These are phyloP conservation scores for Articulospora tetracladia DNA, from an alignment of 495 filamentous ascomycete genomes.

Conservation along the genomic window DNA sequence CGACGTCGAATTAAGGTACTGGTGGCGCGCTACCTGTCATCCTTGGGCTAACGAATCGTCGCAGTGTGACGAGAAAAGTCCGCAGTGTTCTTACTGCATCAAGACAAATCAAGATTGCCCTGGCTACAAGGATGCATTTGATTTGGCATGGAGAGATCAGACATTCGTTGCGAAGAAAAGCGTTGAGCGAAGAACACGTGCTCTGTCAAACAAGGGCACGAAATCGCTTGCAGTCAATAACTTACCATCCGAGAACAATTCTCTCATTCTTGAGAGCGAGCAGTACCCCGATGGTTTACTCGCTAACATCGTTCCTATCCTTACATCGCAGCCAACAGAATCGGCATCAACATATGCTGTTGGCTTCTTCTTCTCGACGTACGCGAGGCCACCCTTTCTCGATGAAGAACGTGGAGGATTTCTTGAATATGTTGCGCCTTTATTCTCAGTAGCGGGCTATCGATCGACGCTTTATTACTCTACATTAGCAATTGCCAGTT, in stretches of 20 bases:
- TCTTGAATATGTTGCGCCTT: slow-evolving; percentile 2
- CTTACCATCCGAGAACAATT: too few species aligned
- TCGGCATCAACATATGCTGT: not conserved
- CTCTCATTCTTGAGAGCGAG: too few species aligned
- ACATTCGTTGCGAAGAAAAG: slow-evolving; percentile 11
- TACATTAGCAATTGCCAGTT: slow-evolving; percentile 2
- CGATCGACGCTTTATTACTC: slow-evolving; percentile 6
- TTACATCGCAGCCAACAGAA: not conserved
- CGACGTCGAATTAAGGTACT: slow-evolving; percentile 11
- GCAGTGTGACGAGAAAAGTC: slow-evolving; percentile 10
- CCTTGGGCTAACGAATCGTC: not conserved
- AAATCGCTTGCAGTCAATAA: not conserved
- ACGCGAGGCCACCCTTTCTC: not conserved
- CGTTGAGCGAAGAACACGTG: slow-evolving; percentile 5
- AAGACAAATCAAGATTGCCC: slow-evolving; percentile 9
- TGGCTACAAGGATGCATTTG: slow-evolving; percentile 10
- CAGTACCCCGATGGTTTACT: not conserved
- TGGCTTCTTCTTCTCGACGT: slow-evolving; percentile 4
- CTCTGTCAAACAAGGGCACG: not conserved
- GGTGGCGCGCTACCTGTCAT: not conserved
- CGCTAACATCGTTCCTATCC: not conserved
- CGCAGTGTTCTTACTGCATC: slow-evolving; percentile 3
- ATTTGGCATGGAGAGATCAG: slow-evolving; percentile 18
- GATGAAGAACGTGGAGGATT: not conserved
- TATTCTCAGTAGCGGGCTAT: not conserved